phyloP scores from a whole-genome alignment of 2,329 filamentous ascomycete species.

The Paramyrothecium roridum region DNA sequence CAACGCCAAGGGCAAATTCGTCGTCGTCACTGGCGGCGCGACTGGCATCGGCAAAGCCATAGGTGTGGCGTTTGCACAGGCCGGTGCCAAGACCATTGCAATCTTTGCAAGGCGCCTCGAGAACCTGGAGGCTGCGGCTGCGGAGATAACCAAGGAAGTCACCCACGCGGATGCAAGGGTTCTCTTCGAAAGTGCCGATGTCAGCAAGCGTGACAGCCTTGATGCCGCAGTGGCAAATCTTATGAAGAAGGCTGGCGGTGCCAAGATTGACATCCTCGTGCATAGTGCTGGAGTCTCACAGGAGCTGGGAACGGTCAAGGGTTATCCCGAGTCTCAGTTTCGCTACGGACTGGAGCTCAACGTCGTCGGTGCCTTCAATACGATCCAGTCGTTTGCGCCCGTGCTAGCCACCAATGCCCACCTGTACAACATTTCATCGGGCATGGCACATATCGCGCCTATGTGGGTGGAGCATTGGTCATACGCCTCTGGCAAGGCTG shows the following conservation, averaged over 20 bases:
- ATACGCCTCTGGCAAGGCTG: conserved; percentile 33
- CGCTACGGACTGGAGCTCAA: conserved; percentile 15
- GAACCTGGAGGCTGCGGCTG: conserved; percentile 19
- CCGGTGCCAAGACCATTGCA: conserved; percentile 30
- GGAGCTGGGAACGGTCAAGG: fast-evolving
- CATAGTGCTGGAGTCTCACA: conserved; percentile 16
- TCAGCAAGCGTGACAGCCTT: conserved; percentile 15
- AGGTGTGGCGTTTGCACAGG: conserved; percentile 50
- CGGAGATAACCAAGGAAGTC: conserved; percentile 39
- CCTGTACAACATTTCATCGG: conserved; percentile 16
- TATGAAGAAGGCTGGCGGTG: conserved; percentile 9
- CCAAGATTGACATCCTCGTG: conserved; percentile 29
- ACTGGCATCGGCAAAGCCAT: conserved; percentile 62
- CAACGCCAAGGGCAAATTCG: conserved; percentile 34
- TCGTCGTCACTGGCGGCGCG: conserved; percentile 63
- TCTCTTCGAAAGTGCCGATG: conserved; percentile 20
- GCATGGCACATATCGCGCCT: conserved; percentile 15
- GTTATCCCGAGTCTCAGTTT: conserved; percentile 4
- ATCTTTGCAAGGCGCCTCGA: conserved; percentile 33
- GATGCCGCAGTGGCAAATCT: conserved; percentile 4
- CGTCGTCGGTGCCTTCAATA: conserved; percentile 16
- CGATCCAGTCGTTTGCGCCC: conserved; percentile 17
- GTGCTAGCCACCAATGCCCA: conserved; percentile 9
- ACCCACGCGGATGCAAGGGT: conserved; percentile 43
- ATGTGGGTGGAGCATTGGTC: conserved; percentile 9